Evolutionary conservation across 2,329 filamentous ascomycete species (phyloP), one percentile per base, ranked within the genome.

Genomic region (Penicillium sp.): DNA sequence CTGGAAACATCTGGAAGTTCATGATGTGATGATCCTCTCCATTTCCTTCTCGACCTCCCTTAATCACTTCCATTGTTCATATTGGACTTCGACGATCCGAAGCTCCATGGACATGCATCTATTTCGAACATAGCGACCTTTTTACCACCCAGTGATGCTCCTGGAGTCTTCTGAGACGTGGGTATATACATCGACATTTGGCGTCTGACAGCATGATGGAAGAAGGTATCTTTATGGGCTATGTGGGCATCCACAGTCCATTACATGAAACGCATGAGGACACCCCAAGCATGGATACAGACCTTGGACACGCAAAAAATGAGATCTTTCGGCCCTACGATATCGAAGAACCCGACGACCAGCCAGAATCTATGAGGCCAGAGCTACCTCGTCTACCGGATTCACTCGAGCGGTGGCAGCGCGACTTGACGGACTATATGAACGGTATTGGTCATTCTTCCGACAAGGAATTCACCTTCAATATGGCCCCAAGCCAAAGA

Each of bases 281-380:
- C 24, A 55, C 64, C 44, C 58, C 34, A 6, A 28, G 39, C 14
- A 2, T 37, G 13, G 14, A 27, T 24, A 23, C 20, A 34, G 32
- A 36, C 20, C 31, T 14, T 3, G 29, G 2, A 16, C 52, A 64
- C 3, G 24, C 2, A 22, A 54, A 63, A 42, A 50, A 59, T 10
- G 59, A 67, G 44, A 57, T 67, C 3, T 54, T 72, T 16, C 60
- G 54, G 16, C 71, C 71, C 13, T 72, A 72, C 51, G 64, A 56
- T 22, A 60, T 69, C n/a, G 67, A 68, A 47, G 67, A 69, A 39
- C 62, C 66, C 6, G 61, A 62, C 13, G 63, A 66, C 27, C 60
- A 65, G 2, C 31, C 56, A 6, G 34, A 37, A 9, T 23, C 41
- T 22, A n/a, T 23, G 23, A 39, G 38, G n/a, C 40, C 35, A 23